These are phyloP conservation scores for Rhizopus microsporus DNA, from an alignment of 371 early-diverging fungal species.

Conservation along the genomic window DNA sequence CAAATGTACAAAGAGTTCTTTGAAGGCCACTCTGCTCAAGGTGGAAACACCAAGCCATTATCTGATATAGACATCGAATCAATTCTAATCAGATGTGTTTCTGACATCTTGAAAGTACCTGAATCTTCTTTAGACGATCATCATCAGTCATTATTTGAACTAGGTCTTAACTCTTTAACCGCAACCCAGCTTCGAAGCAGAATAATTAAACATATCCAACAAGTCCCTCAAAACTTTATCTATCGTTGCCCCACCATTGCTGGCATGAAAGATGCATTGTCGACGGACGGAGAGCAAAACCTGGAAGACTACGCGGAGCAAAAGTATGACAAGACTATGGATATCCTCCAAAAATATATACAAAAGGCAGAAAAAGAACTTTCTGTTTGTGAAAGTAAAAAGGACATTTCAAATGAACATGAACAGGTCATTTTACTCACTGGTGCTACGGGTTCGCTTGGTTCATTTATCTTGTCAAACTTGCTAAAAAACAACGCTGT, in stretches of 20 bases:
- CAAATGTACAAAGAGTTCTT: slow-evolving; percentile 31
- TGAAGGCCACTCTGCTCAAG: slow-evolving; percentile 6
- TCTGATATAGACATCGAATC: slow-evolving; percentile 6
- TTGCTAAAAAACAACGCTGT: slow-evolving; percentile 23
- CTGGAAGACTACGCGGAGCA: background rate
- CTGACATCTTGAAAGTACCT: slow-evolving; percentile 14
- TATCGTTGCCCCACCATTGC: slow-evolving; percentile 31
- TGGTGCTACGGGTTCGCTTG: slow-evolving; percentile 48
- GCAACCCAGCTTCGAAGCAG: slow-evolving; percentile 29
- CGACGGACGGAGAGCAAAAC: background rate
- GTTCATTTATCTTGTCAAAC: slow-evolving; percentile 32
- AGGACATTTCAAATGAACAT: background rate
- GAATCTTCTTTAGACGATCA: slow-evolving; percentile 7
- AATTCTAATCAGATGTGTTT: slow-evolving; percentile 8
- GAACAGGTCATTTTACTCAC: slow-evolving; percentile 34
- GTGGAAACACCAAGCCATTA: background rate
- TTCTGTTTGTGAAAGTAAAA: background rate
- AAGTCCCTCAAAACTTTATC: slow-evolving; percentile 39
- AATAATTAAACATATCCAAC: slow-evolving; percentile 19
- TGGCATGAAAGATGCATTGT: slow-evolving; percentile 16
- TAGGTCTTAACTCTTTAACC: slow-evolving; percentile 28
- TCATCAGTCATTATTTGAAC: slow-evolving; percentile 26
- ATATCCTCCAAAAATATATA: background rate
- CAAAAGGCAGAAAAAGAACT: slow-evolving; percentile 11
- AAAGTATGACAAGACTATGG: background rate